Evolutionary conservation across 2,329 filamentous ascomycete genomes (phyloP).

Genomic region (Colletotrichum eremochloae): DNA sequence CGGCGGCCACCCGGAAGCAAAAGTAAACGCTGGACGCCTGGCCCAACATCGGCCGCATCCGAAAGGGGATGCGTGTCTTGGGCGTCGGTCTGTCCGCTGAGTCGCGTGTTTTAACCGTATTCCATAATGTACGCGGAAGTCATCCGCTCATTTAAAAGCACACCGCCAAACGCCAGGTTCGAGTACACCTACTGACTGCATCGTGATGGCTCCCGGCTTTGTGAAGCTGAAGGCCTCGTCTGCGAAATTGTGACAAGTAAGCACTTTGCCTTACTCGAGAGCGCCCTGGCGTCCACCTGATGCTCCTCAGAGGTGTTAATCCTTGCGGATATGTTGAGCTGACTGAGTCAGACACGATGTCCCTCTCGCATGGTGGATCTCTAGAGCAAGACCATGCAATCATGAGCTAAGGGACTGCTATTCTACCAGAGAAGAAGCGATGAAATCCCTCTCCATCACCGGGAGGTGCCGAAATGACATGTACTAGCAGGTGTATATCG

Average conservation of each 20-base stretch:
- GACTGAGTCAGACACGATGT: conserved; percentile 53
- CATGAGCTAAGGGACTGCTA: too few relatives aligned
- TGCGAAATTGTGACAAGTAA: conserved; percentile 43
- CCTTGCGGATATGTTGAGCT: conserved; percentile 52
- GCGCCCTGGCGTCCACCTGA: not conserved
- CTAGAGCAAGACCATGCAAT: conserved; percentile 43
- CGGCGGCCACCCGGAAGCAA: conserved; percentile 44
- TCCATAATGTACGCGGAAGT: not conserved
- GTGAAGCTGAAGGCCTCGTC: conserved; percentile 43
- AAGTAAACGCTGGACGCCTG: conserved; percentile 1
- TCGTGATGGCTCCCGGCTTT: conserved; percentile 49
- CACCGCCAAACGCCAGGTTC: conserved; percentile 52
- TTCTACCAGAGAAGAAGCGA: too few relatives aligned
- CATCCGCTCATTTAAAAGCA: conserved; percentile 16
- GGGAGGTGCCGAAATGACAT: conserved; percentile 43
- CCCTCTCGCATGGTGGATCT: conserved; percentile 49
- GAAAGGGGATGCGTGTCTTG: conserved; percentile 34
- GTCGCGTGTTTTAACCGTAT: not conserved
- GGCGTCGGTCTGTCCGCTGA: conserved; percentile 49
- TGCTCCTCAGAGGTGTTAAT: conserved; percentile 42
- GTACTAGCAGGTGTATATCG: conserved; percentile 39
- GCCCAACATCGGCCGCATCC: not conserved
- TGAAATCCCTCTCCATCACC: conserved; percentile 33
- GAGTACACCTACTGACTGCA: conserved; percentile 50
- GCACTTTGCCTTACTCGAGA: not conserved